Conservation (phyloP, 208 protist genomes). For the Leishmania turanica region DNA sequence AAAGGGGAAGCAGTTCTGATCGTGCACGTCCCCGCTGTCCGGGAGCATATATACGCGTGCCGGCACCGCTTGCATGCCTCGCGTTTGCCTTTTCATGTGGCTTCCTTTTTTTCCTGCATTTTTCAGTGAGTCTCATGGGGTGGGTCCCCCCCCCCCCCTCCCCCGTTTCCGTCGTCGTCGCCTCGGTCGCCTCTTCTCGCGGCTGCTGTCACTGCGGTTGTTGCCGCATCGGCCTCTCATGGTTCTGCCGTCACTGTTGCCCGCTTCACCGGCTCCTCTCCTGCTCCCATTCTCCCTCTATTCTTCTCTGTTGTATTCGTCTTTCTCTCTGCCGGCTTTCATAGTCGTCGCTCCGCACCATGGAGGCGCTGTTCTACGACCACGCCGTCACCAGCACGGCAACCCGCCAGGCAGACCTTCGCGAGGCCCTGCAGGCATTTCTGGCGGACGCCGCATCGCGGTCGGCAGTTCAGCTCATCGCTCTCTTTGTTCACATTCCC, state of each 20-base stretch:
- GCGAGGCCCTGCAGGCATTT: conserved; percentile 37
- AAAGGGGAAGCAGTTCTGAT: not conserved
- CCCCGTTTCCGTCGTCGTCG: not conserved
- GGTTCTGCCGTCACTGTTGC: not conserved
- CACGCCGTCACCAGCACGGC: conserved; percentile 15
- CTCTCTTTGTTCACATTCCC: conserved; percentile 38
- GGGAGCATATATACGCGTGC: not conserved
- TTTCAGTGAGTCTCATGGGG: not conserved
- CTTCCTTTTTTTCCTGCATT: not conserved
- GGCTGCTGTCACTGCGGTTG: not conserved
- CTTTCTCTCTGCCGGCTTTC: not conserved
- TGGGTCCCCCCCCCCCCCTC: not conserved
- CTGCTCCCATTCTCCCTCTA: not conserved
- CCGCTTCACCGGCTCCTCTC: not conserved
- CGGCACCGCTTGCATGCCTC: not conserved
- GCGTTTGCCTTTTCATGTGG: not conserved
- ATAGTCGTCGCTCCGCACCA: not conserved
- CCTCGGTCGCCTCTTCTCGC: not conserved
- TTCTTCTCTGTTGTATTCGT: not conserved
- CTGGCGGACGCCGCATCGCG: conserved; percentile 23
- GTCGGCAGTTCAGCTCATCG: conserved; percentile 28
- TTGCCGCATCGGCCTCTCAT: not conserved
- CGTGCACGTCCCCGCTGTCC: not conserved
- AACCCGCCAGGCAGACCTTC: conserved; percentile 23
- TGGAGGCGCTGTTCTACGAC: conserved; percentile 41